These are phyloP conservation scores for Cryptosporidium bovis DNA, from an alignment of 169 alveolate genomes.

Conservation along the genomic window DNA sequence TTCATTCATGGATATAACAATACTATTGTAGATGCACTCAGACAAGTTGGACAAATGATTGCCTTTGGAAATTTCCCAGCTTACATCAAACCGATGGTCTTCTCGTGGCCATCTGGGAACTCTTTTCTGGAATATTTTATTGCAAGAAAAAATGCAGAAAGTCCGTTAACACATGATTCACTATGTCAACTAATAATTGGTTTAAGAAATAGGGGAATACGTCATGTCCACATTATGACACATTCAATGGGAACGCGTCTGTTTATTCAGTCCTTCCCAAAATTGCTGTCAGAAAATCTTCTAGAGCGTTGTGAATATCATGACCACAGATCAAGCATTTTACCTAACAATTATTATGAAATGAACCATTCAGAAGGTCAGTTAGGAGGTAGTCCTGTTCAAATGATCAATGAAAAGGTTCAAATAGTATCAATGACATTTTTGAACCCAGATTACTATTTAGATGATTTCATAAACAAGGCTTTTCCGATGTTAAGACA, in stretches of 20 bases:
- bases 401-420: constrained; percentile 17
- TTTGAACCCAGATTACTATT: constrained; percentile 83
- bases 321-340: constrained; percentile 40
- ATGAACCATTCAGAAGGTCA: constrained; percentile 49
- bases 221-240: constrained; percentile 85
- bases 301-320: constrained; percentile 78
- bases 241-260: constrained; percentile 85
- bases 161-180: constrained; percentile 54
- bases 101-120: constrained; percentile 87
- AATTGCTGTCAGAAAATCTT: constrained; percentile 76
- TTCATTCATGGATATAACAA: constrained; percentile 84
- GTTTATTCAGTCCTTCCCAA: constrained; percentile 83
- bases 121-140: constrained; percentile 75
- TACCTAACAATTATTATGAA: constrained; percentile 7
- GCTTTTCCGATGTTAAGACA: constrained; percentile 85
- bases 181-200: constrained; percentile 47
- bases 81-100: constrained; percentile 83
- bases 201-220: constrained; percentile 79
- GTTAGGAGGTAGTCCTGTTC: background rate
- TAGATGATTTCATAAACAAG: constrained; percentile 82
- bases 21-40: constrained; percentile 77
- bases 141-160: constrained; percentile 77
- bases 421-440: constrained; percentile 83
- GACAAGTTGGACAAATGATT: constrained; percentile 83
- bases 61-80: constrained; percentile 87